A percentile compares a stretch with the other conserved stretches of the same genome.
These are phyloP conservation scores for Coemansia sp. DNA, from an alignment of 192 early-diverging fungal species.

Conservation along the genomic window DNA sequence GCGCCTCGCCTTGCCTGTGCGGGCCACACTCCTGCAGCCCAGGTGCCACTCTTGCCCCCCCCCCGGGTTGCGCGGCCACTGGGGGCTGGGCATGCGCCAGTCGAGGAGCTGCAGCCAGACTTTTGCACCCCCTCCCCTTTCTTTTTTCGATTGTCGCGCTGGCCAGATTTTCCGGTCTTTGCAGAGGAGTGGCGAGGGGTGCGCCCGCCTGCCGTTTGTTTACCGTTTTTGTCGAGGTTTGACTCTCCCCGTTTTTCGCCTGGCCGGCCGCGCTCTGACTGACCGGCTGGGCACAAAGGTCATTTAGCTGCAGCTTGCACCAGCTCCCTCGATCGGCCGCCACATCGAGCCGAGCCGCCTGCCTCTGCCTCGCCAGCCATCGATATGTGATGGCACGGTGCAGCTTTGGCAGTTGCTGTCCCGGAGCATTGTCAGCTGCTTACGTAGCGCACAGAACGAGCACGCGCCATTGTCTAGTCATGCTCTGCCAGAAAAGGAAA, in stretches of 20 bases:
- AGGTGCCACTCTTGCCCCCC: slow-evolving; percentile 5
- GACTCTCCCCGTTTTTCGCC: neutral
- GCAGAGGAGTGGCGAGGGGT: neutral
- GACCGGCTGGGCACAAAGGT: neutral
- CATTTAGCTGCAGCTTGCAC: neutral
- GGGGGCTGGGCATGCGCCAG: slow-evolving; percentile 6
- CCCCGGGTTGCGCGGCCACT: neutral
- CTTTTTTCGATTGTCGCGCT: neutral
- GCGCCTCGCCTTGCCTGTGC: slow-evolving; percentile 6
- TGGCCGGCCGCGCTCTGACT: neutral
- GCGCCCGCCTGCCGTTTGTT: neutral
- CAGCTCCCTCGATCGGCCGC: neutral
- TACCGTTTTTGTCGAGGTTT: neutral
- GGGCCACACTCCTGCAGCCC: neutral
- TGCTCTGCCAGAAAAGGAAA: neutral
- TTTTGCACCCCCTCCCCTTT: slow-evolving; percentile 4
- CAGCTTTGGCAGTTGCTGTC: neutral
- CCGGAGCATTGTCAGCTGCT: neutral
- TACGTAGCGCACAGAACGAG: neutral
- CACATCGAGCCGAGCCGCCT: neutral
- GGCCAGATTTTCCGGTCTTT: neutral
- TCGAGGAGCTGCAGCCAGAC: neutral
- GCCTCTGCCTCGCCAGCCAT: neutral
- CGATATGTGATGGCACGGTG: neutral
- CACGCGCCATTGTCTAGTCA: neutral